Evolutionary conservation across 495 filamentous ascomycete species (phyloP), one percentile per base, ranked within the genome.

Genomic region (Bacidia rubella): DNA sequence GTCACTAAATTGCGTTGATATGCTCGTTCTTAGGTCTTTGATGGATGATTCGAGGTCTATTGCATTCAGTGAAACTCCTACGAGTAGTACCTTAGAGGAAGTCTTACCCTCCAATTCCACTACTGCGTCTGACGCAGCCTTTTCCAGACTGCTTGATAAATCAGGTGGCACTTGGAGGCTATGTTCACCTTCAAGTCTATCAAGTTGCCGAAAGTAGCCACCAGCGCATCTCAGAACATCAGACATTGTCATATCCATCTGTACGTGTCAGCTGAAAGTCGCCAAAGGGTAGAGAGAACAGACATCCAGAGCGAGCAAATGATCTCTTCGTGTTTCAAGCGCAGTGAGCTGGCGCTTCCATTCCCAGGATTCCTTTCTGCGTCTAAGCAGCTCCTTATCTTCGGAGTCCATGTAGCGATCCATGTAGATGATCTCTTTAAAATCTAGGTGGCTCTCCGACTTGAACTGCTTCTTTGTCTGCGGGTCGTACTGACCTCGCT

Each of bases 361-460:
- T 49, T 74, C 70, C 92, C 90, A 96, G 40, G 73, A 73, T 49
- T 83, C 67, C 45, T 78, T 71, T 22, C 87, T 79, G n/a, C 73
- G 71, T 27, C 69, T 60, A 62, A 82, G 72, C 1, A 92, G 64
- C 2, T 72, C 64, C 0, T 75, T 73, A 24, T 77, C 68, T 26
- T 73, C 70, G 2, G 74, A 75, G 47, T 92, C 85, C 73, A 93
- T 82, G 65, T 90, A 98, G 12, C 90, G 79, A 66, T 97, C 92
- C 45, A 98, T 71, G 62, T 84, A 96, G 27, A 98, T 77, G 2
- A 74, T 79, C 47, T 90, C 81, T 17, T 78, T 75, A 21, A 98
- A 74, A 11, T 75, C 70, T 19, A 97, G 71, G 38, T 85, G 84
- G 47, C 89, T 80, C 24, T 81, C 80, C 10, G 87, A 87, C 57